Percentiles rank a stretch among this genome's conserved stretches.
These are phyloP conservation scores for Diaporthe ampelina DNA, from an alignment of 2,329 filamentous ascomycete species.

Conservation along the genomic window DNA sequence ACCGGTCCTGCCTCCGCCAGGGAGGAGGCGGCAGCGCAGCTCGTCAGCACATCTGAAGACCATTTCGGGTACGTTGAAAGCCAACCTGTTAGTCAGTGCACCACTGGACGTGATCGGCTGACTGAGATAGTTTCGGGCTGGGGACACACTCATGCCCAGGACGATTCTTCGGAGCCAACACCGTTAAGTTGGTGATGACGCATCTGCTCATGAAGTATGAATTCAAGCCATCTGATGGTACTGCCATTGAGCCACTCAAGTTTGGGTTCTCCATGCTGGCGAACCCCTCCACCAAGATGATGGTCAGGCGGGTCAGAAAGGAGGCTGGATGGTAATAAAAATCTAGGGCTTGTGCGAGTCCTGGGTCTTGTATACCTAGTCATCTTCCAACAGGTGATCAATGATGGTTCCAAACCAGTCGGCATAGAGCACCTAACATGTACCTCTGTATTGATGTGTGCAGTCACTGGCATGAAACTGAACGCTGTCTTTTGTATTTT, in stretches of 20 bases:
- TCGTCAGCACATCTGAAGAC: not conserved
- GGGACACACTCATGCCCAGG: not conserved
- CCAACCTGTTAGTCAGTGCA: too few relatives aligned
- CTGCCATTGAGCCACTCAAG: not conserved
- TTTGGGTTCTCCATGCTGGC: not conserved
- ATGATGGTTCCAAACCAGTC: not conserved
- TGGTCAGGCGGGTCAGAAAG: not conserved
- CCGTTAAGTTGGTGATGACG: not conserved
- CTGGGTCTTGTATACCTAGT: not conserved
- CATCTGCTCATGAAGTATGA: constrained; percentile 10
- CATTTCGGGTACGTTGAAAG: not conserved
- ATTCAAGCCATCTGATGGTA: not conserved
- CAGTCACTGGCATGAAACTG: too few relatives aligned
- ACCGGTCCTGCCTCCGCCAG: not conserved
- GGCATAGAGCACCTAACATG: not conserved
- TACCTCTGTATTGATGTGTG: too few relatives aligned
- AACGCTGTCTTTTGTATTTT: too few relatives aligned
- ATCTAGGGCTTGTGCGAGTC: not conserved
- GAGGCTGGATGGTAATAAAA: not conserved
- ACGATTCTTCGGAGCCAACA: not conserved
- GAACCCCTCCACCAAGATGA: not conserved
- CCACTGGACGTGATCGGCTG: too few relatives aligned
- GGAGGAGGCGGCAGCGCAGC: not conserved
- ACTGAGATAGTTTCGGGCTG: not conserved
- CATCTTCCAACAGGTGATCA: too few relatives aligned